Conservation (phyloP, 2,329 filamentous ascomycete species). For the Ceratocystis smalleyi region DNA sequence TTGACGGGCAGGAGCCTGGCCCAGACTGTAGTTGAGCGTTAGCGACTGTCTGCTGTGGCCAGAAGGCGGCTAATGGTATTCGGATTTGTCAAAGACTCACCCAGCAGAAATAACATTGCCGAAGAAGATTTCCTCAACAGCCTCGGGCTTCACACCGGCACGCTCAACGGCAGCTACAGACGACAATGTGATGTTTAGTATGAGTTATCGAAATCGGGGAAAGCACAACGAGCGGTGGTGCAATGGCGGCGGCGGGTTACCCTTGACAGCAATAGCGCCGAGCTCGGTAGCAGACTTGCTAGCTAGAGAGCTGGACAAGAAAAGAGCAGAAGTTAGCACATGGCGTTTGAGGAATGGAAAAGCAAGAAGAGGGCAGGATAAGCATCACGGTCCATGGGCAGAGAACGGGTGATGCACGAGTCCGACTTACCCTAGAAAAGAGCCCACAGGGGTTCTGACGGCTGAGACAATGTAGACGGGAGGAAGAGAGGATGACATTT, state of each 20-base stretch:
- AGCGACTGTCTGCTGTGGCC: constrained; percentile 18
- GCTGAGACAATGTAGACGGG: constrained; percentile 93
- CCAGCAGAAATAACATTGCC: constrained; percentile 96
- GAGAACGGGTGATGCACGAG: background rate
- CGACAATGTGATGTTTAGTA: constrained; percentile 16
- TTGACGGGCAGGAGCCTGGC: constrained; percentile 91
- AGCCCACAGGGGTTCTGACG: constrained; percentile 79
- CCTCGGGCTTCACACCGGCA: constrained; percentile 69
- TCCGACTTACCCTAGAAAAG: constrained; percentile 68
- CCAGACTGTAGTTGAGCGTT: constrained; percentile 44
- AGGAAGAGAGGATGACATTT: constrained; percentile 38
- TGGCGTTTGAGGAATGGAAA: background rate
- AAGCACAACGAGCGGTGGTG: background rate
- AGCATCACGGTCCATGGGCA: background rate
- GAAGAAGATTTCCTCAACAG: constrained; percentile 94
- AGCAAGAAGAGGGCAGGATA: background rate
- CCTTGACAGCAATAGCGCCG: constrained; percentile 82
- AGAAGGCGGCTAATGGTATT: background rate
- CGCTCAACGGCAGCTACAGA: constrained; percentile 59
- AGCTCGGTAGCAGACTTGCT: constrained; percentile 75
- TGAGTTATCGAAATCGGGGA: constrained; percentile 7
- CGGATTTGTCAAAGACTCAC: constrained; percentile 33
- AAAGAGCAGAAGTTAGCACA: background rate
- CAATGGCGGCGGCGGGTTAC: constrained; percentile 28
- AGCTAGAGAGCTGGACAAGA: constrained; percentile 57